Evolutionary conservation across 1,284 basidiomycete species (phyloP), one percentile per base, ranked within the genome.

Genomic region (Trichosporon coremiiforme): DNA sequence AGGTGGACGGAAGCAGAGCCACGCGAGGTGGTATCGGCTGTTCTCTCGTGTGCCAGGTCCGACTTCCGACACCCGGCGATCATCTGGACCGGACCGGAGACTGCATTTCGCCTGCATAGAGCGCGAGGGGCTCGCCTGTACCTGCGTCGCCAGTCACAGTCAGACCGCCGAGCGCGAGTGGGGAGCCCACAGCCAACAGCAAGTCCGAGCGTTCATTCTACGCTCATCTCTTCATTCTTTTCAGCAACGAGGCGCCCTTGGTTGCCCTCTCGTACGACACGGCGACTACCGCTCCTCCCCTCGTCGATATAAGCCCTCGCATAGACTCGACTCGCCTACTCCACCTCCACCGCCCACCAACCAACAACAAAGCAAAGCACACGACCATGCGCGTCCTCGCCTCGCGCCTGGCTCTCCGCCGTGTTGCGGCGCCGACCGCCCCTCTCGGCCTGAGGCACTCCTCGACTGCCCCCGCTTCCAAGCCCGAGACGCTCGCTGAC

Each of bases 41-140:
- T 55, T 55, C 53, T 55, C 53, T 55, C 53, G 53, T 29, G 20
- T 12, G 22, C 20, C 22, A 45, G 41, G 41, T 45, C 41, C 41
- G 41, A 45, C 9, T 17, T 60, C 57, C 57, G 57, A 60, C 31
- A 10, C 17, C 57, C 57, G 57, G 57, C 57, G 57, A 60, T 60
- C 57, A 60, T 20, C 31, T 17, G 57, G 15, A 13, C 47, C 47
- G 47, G 47, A 1, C 20, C 47, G 47, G 47, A 53, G 47, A 3
- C 47, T 22, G 1, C 47, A 53, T 53, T 53, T 53, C 47, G 47
- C 47, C 47, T 53, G 47, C 20, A 53, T n/a, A n/a, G n/a, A 17
- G 33, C 9, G 33, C 36, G 36, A 2, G 36, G 2, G 6, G 5
- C 47, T 53, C 47, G 47, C 47, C 47, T 53, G 47, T 53, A 53